These are phyloP conservation scores for Corynespora cassiicola DNA, from an alignment of 2,329 filamentous ascomycete species.

Conservation along the genomic window DNA sequence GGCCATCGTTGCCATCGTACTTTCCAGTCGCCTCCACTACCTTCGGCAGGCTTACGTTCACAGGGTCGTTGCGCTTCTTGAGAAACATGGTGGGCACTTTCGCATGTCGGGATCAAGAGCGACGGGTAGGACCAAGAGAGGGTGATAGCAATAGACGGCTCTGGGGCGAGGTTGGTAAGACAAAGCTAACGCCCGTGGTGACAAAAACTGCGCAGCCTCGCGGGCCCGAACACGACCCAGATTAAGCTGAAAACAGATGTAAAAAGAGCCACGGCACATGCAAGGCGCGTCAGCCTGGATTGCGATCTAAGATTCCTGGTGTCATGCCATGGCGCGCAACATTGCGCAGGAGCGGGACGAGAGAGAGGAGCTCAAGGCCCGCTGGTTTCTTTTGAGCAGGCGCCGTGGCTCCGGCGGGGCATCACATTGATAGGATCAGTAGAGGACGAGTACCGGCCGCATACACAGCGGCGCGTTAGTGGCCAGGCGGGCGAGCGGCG, in stretches of 20 bases:
- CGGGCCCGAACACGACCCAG: slow-evolving; percentile 12
- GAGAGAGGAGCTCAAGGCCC: slow-evolving; percentile 14
- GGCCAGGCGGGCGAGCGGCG: slow-evolving; percentile 15
- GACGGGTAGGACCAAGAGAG: slow-evolving; percentile 5
- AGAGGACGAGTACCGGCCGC: slow-evolving; percentile 18
- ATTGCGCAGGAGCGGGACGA: slow-evolving; percentile 15
- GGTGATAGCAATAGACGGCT: slow-evolving; percentile 20
- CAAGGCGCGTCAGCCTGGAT: slow-evolving; percentile 18
- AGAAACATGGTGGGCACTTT: slow-evolving; percentile 25
- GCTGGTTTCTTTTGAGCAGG: slow-evolving; percentile 24
- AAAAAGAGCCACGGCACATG: slow-evolving; percentile 15
- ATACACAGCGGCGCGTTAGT: slow-evolving; percentile 16
- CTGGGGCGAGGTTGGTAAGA: slow-evolving; percentile 16
- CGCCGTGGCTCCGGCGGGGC: slow-evolving; percentile 34
- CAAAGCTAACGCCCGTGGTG: slow-evolving; percentile 16
- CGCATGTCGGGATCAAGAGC: slow-evolving; percentile 18
- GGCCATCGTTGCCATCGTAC: slow-evolving; percentile 49
- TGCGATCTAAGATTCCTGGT: slow-evolving; percentile 14
- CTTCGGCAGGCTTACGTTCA: slow-evolving; percentile 16
- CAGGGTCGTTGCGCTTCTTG: slow-evolving; percentile 25
- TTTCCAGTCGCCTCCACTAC: slow-evolving; percentile 23
- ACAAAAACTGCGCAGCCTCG: slow-evolving; percentile 23
- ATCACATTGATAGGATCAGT: slow-evolving; percentile 18
- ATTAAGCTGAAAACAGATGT: slow-evolving; percentile 19
- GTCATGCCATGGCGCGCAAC: slow-evolving; percentile 16